Evolutionary conservation across 2,329 filamentous ascomycete species (phyloP), one percentile per base, ranked within the genome.

Genomic region (Stenocarpella maydis): DNA sequence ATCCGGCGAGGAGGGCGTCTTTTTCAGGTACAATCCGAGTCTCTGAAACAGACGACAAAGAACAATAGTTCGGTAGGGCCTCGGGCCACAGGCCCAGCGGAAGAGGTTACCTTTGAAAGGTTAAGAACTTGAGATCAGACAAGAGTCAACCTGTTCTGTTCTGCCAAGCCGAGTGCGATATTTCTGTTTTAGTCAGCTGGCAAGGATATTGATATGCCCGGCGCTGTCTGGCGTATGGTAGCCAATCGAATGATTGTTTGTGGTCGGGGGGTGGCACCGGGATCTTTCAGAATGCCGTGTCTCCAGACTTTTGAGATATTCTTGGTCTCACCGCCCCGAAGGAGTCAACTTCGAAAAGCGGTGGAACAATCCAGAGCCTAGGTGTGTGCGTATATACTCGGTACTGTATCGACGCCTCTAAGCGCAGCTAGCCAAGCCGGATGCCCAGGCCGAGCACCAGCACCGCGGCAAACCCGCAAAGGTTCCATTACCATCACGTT

Each of bases 381-480:
- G 58, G 58, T 37, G 58, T 63, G 58, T 24, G 58, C n/a, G 43
- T 63, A 37, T 24, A 54, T 45, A 28, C n/a, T n/a, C n/a, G n/a
- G 31, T 14, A 45, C 39, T 45, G 39, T 61, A 45, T 28, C n/a
- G 43, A 49, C 12, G 43, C 41, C 58, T 21, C 58, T 49, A 49
- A 47, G 24, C 28, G 47, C 58, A 31, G 41, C 41, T 37, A 49
- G 58, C 58, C 58, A 63, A 63, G 58, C 58, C 58, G 28, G n/a
- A 49, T n/a, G 28, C 58, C 58, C 58, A 49, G 58, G 28, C 58
- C 19, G 43, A 49, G 43, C 49, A 47, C 39, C 37, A 65, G 47
- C 49, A 43, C 64, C 52, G 24, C 50, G 63, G 63, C 64, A 66
- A 43, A 43, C 41, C 64, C 50, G 64, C 64, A 66, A 55, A 15